Evolutionary conservation across 1,284 basidiomycete genomes (phyloP).

Genomic region (Grifola frondosa): DNA sequence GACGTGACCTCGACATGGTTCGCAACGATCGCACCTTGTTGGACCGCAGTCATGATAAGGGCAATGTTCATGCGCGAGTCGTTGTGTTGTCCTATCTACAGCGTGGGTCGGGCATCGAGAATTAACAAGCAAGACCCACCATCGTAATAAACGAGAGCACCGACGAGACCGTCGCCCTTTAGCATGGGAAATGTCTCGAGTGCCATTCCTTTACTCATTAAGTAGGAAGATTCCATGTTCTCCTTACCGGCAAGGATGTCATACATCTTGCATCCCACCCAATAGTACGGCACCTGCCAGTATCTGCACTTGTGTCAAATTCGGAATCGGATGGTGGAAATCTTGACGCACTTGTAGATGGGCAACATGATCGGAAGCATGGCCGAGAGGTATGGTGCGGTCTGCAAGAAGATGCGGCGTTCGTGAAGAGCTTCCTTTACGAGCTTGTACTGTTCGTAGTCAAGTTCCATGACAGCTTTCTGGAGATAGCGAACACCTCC

Average conservation of each 20-base stretch:
- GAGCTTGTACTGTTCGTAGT: slow-evolving; percentile 97
- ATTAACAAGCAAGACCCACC: slow-evolving; percentile 45
- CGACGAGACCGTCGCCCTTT: slow-evolving; percentile 89
- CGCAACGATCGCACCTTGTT: slow-evolving; percentile 85
- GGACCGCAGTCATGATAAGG: slow-evolving; percentile 90
- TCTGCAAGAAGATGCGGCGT: slow-evolving; percentile 91
- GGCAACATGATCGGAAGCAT: slow-evolving; percentile 96
- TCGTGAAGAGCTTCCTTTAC: slow-evolving; percentile 94
- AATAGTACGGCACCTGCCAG: slow-evolving; percentile 98
- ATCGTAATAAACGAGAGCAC: slow-evolving; percentile 96
- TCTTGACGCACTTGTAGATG: slow-evolving; percentile 70
- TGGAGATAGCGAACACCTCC: slow-evolving; percentile 97
- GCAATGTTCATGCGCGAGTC: slow-evolving; percentile 98
- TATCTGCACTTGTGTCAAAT: slow-evolving; percentile 49
- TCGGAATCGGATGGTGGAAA: background rate
- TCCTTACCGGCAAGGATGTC: slow-evolving; percentile 93
- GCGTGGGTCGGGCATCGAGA: background rate
- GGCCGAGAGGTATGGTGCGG: slow-evolving; percentile 89
- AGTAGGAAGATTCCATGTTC: slow-evolving; percentile 95
- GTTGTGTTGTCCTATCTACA: slow-evolving; percentile 84
- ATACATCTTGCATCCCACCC: slow-evolving; percentile 95
- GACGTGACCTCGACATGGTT: slow-evolving; percentile 90
- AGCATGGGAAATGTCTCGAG: slow-evolving; percentile 96
- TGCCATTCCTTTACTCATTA: slow-evolving; percentile 92
- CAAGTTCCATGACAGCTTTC: slow-evolving; percentile 94